Evolutionary conservation across 768 basidiomycete species (phyloP), one percentile per base, ranked within the genome.

Genomic region (Boletus tomentosulus): DNA sequence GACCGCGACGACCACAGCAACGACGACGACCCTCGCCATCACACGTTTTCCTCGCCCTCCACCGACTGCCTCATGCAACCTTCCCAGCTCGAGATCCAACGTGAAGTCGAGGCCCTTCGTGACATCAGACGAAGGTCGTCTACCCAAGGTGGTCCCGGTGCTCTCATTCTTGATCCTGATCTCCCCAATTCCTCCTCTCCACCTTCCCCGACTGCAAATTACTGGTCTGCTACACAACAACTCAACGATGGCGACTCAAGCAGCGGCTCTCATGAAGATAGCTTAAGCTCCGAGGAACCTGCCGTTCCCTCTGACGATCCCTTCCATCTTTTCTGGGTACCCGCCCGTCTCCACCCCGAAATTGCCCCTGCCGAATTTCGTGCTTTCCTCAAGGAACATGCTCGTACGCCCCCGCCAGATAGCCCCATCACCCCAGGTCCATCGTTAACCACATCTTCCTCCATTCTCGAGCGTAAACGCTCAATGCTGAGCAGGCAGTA

Each of bases 401-500:
- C 93, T 11, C 82, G 86, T 56, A 71, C 79, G 8, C 78, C 80
- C 43, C 70, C 81, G 35, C 70, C 77, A 27, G 84, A 83, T 57
- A 81, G 75, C 58, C 67, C 66, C n/a, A 65, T 67, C 53, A 55
- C 59, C 25, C 61, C 77, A 7, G 66, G 60, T 34, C 73, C 80
- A 61, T 76, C 84, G 8, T 69, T 66, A 56, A 80, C 80, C 22
- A 65, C 72, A 31, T 54, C 63, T 34, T 72, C 76, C 43, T 75
- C 75, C 1, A 72, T 74, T 38, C 79, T 97, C n/a, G 84, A 80
- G 37, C 83, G 94, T 56, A 94, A 87, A 77, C 84, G 85, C 69
- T 94, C 92, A 2, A 94, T 98, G 94, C 82, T 99, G 27, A 90
- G 90, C 62, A 81, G 91, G 56, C 96, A 96, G 71, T 98, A 98